phyloP scores from a whole-genome alignment of 1,284 basidiomycete genomes.

The Cystobasidium pallidum region DNA sequence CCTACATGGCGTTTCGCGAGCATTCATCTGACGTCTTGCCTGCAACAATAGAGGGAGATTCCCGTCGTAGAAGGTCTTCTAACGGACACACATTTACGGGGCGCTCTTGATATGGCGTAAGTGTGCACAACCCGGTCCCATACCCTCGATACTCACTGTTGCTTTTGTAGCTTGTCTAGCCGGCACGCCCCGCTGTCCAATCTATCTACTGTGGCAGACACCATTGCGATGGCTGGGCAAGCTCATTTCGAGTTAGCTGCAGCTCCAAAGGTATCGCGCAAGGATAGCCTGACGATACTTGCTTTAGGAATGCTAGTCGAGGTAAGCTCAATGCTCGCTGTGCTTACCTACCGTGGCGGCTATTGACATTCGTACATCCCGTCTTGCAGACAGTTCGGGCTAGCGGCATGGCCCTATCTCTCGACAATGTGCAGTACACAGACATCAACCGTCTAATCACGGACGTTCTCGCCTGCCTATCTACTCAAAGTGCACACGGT shows the following conservation, averaged over 20 bases:
- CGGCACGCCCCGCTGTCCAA: background rate
- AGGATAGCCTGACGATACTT: background rate
- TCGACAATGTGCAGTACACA: background rate
- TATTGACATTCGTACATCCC: too few relatives aligned
- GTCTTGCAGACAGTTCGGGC: background rate
- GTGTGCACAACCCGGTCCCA: too few relatives aligned
- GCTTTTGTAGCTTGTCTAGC: background rate
- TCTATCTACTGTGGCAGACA: background rate
- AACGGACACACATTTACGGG: background rate
- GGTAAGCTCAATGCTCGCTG: conserved; percentile 4
- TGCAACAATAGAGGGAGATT: background rate
- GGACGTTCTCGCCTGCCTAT: background rate
- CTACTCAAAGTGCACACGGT: background rate
- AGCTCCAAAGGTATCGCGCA: background rate
- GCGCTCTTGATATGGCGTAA: background rate
- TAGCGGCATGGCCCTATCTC: background rate
- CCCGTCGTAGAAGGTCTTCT: background rate
- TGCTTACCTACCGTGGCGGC: too few relatives aligned
- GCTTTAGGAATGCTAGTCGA: background rate
- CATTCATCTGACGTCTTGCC: background rate
- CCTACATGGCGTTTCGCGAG: background rate
- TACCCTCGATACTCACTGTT: background rate
- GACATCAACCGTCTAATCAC: background rate
- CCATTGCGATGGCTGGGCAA: conserved; percentile 4
- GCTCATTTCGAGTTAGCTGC: conserved; percentile 21